These are phyloP conservation scores for Zygoascus meyerae DNA, from an alignment of 1,139 yeast species.

Conservation along the genomic window DNA sequence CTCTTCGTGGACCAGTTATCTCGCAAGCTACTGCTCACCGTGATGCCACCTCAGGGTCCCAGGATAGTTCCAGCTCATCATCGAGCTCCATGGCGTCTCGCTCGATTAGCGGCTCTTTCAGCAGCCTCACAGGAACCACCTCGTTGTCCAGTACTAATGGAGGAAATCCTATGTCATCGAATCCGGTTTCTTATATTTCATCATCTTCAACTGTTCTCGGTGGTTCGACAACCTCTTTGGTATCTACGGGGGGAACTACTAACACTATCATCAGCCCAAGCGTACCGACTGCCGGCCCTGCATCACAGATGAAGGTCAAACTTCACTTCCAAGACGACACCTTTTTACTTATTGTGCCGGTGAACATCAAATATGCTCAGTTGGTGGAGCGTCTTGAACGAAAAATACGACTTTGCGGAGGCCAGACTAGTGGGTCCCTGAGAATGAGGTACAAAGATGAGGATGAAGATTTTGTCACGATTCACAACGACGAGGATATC, in stretches of 20 bases:
- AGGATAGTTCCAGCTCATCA: conserved; percentile 13
- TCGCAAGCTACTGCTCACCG: not conserved
- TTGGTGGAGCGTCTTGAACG: conserved; percentile 41
- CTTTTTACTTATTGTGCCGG: conserved; percentile 44
- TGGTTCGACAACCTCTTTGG: not conserved
- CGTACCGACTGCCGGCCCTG: conserved; percentile 1
- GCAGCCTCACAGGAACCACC: conserved; percentile 9
- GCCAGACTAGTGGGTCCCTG: conserved; percentile 36
- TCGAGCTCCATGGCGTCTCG: conserved; percentile 12
- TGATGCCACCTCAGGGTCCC: conserved; percentile 10
- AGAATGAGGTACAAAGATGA: conserved; percentile 84
- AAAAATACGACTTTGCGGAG: conserved; percentile 41
- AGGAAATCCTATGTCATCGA: not conserved
- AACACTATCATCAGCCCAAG: conserved; percentile 4
- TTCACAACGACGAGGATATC: conserved; percentile 76
- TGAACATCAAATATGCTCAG: conserved; percentile 43
- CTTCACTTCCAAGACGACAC: conserved; percentile 45
- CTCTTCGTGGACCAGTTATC: not conserved
- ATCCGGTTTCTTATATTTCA: conserved; percentile 6
- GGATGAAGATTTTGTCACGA: conserved; percentile 88
- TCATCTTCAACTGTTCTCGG: conserved; percentile 8
- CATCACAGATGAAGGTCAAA: conserved; percentile 39
- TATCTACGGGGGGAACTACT: conserved; percentile 9
- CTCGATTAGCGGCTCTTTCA: conserved; percentile 9
- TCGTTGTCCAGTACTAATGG: conserved; percentile 4